phyloP scores from a whole-genome alignment of 2,329 filamentous ascomycete genomes.

The Rachicladosporium sp. region DNA sequence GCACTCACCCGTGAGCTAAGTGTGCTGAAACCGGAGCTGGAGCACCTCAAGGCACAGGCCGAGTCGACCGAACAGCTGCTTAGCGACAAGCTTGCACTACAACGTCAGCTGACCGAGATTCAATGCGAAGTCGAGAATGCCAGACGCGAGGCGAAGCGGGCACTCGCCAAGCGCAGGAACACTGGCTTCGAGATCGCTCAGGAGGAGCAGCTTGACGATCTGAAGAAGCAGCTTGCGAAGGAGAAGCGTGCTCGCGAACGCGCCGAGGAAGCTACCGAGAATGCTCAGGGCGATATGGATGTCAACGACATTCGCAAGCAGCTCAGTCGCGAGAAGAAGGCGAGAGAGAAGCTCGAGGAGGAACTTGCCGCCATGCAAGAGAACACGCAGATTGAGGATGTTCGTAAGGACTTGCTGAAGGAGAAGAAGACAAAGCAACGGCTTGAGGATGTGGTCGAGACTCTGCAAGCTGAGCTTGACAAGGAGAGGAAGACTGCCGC shows the following conservation, averaged over 20 bases:
- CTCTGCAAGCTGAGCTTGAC: constrained; percentile 20
- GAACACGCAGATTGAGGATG: constrained; percentile 21
- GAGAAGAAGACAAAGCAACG: constrained; percentile 19
- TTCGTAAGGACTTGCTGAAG: constrained; percentile 20
- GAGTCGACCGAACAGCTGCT: constrained; percentile 54
- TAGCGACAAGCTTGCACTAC: constrained; percentile 66
- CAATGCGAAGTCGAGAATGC: constrained; percentile 77
- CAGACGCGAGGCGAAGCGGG: constrained; percentile 54
- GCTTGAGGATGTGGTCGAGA: constrained; percentile 26
- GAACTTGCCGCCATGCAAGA: constrained; percentile 27
- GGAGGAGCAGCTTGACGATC: constrained; percentile 29
- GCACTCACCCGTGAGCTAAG: constrained; percentile 48
- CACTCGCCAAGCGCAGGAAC: constrained; percentile 37
- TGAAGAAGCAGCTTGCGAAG: constrained; percentile 34
- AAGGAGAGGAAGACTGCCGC: constrained; percentile 22
- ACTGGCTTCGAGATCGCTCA: constrained; percentile 36
- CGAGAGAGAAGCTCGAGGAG: constrained; percentile 21
- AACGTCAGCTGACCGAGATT: constrained; percentile 62
- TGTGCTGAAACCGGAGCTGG: constrained; percentile 47
- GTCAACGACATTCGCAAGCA: constrained; percentile 21
- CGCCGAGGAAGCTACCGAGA: constrained; percentile 24
- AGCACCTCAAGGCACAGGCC: constrained; percentile 48
- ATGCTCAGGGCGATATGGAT: constrained; percentile 20
- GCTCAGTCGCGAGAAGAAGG: constrained; percentile 20
- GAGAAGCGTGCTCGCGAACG: constrained; percentile 35